Conservation (phyloP, 2,329 filamentous ascomycete genomes). For the Truncatella angustata region DNA sequence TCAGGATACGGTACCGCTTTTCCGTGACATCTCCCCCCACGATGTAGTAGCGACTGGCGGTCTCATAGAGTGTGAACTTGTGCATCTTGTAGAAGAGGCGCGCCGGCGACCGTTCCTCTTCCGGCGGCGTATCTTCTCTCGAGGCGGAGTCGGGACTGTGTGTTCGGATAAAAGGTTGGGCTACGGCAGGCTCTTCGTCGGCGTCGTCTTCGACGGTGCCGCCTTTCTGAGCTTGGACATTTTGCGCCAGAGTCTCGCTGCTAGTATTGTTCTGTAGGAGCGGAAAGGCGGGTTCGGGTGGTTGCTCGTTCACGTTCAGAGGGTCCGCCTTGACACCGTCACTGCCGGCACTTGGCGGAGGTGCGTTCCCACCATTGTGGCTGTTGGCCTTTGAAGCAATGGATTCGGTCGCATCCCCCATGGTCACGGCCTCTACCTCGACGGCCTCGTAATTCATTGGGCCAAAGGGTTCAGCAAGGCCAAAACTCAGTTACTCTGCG, state of each 20-base stretch:
- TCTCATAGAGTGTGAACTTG: conserved; percentile 97
- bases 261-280: conserved; percentile 40
- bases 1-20: conserved; percentile 83
- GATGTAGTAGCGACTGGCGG: conserved; percentile 87
- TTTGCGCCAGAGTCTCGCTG: conserved; percentile 32
- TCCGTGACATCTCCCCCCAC: conserved; percentile 91
- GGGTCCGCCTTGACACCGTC: neutral
- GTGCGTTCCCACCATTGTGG: neutral
- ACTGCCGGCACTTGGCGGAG: neutral
- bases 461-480: neutral
- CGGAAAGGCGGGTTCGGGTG: conserved; percentile 33
- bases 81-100: conserved; percentile 70
- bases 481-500: conserved; percentile 1
- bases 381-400: neutral
- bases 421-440: neutral
- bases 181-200: conserved; percentile 57
- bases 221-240: conserved; percentile 25
- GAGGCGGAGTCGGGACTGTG: conserved; percentile 47
- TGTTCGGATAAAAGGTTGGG: conserved; percentile 55
- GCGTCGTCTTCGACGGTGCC: conserved; percentile 45
- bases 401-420: neutral
- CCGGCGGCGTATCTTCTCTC: conserved; percentile 15
- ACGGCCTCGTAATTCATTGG: neutral
- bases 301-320: neutral
- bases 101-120: conserved; percentile 24